Percentiles rank a stretch among this genome's conserved stretches.
These are phyloP conservation scores for Lipomyces sp. DNA, from an alignment of 805 yeast species.

Conservation along the genomic window DNA sequence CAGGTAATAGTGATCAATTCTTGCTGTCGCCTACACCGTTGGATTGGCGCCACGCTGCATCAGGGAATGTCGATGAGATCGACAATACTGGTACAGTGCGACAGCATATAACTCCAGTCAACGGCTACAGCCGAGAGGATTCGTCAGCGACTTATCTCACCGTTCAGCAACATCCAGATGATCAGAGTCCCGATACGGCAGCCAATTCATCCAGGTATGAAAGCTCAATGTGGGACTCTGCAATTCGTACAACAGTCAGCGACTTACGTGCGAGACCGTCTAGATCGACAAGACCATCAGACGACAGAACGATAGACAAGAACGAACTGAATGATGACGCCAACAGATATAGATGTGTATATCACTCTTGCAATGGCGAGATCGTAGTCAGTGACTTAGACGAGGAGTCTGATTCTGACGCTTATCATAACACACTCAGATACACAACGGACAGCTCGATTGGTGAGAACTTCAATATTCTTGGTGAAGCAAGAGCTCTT, in stretches of 20 bases:
- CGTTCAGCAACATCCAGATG: background rate
- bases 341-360: background rate
- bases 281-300: background rate
- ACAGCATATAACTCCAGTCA: background rate
- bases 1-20: background rate
- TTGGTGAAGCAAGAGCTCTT: background rate
- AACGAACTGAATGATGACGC: background rate
- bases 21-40: background rate
- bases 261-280: background rate
- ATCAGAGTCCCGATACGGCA: background rate
- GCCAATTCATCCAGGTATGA: background rate
- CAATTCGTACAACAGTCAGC: background rate
- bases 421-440: slow-evolving; percentile 1
- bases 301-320: background rate
- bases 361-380: background rate
- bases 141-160: background rate
- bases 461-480: background rate
- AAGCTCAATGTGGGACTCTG: background rate
- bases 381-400: background rate
- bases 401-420: slow-evolving; percentile 3
- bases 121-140: background rate
- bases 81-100: background rate
- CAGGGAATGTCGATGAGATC: background rate
- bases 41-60: background rate
- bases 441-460: background rate